Conservation (phyloP, 352 stramenopile species). For the Phytophthora brassicae region DNA sequence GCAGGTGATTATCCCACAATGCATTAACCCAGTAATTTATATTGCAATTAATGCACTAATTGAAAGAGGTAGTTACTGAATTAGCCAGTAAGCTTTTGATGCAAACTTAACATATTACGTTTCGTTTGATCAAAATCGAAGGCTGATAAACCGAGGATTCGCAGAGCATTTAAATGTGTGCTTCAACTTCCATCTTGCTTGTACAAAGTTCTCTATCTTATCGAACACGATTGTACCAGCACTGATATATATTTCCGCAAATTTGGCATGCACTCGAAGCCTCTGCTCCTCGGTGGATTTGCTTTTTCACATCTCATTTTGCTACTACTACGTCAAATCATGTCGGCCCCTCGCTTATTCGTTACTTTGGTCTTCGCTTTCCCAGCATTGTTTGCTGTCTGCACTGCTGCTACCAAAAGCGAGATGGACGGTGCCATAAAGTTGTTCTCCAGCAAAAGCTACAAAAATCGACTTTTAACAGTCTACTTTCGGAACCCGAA, state of each 20-base stretch:
- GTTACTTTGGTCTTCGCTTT: not conserved
- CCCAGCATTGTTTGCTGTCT: not conserved
- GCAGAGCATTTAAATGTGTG: no score
- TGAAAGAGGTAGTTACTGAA: no score
- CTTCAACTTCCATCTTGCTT: not conserved
- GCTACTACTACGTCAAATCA: not conserved
- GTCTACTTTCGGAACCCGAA: constrained; percentile 25
- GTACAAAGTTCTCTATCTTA: not conserved
- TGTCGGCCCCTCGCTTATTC: not conserved
- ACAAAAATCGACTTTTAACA: constrained; percentile 12
- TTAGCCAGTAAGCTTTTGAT: no score
- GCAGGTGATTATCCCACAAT: no score
- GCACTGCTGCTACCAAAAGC: not conserved
- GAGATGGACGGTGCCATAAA: constrained; percentile 17
- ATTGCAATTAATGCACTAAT: no score
- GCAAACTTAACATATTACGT: no score
- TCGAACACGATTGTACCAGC: not conserved
- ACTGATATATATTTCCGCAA: not conserved
- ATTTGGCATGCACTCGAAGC: not conserved
- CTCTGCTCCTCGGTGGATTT: not conserved
- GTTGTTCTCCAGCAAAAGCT: constrained; percentile 17
- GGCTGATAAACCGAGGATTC: no score
- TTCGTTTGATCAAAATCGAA: no score
- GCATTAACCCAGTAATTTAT: no score
- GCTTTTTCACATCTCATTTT: constrained; percentile 16